These are phyloP conservation scores for Pichia pseudocactophila DNA, from an alignment of 805 yeast genomes.

Conservation along the genomic window DNA sequence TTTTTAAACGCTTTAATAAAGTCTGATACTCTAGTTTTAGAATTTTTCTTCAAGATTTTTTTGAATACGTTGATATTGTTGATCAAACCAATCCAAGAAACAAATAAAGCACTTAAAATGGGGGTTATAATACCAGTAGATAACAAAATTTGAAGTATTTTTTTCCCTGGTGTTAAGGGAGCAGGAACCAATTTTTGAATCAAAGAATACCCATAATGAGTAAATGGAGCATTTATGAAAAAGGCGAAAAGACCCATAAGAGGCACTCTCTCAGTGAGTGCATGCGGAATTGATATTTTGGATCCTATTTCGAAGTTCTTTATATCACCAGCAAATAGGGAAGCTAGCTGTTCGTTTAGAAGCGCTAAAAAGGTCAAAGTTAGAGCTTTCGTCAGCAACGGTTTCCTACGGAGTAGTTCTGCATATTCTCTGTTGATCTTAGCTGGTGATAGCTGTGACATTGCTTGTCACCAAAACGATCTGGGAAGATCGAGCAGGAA, in stretches of 20 bases:
- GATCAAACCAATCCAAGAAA: slow-evolving; percentile 44
- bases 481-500: too few relatives aligned
- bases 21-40: slow-evolving; percentile 9
- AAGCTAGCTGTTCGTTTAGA: slow-evolving; percentile 51
- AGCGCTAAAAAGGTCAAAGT: slow-evolving; percentile 49
- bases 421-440: neutral
- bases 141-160: slow-evolving; percentile 40
- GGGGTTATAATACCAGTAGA: slow-evolving; percentile 53
- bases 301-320: neutral
- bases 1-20: slow-evolving; percentile 10
- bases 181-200: slow-evolving; percentile 39
- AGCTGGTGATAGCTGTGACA: neutral
- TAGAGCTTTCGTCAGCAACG: slow-evolving; percentile 48
- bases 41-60: neutral
- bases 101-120: slow-evolving; percentile 36
- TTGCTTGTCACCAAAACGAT: too few relatives aligned
- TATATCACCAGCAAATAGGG: slow-evolving; percentile 39
- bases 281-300: slow-evolving; percentile 29
- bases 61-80: slow-evolving; percentile 22
- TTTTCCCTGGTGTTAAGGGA: slow-evolving; percentile 32
- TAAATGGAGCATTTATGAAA: slow-evolving; percentile 45
- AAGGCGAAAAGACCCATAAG: slow-evolving; percentile 51
- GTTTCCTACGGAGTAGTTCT: slow-evolving; percentile 34
- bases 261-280: slow-evolving; percentile 37
- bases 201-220: slow-evolving; percentile 43